Conservation (phyloP, 257 asterid genomes). For the Solanum megistacrolobum region DNA sequence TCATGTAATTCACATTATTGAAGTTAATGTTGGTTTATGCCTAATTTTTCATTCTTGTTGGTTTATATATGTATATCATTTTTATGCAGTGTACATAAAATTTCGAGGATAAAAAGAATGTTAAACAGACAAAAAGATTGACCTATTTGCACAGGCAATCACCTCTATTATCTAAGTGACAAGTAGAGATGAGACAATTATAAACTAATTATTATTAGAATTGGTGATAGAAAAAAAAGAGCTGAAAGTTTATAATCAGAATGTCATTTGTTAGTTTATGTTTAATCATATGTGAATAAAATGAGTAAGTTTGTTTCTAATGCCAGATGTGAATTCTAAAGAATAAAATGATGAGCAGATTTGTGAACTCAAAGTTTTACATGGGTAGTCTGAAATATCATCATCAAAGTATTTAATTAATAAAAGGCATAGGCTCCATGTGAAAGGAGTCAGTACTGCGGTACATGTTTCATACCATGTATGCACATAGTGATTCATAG, state of each 20-base stretch:
- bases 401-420: not conserved
- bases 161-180: not conserved
- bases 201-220: not conserved
- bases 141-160: not conserved
- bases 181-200: not conserved
- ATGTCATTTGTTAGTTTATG: not conserved
- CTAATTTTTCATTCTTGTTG: too few species aligned
- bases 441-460: not conserved
- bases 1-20: not conserved
- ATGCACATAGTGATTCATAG: not conserved
- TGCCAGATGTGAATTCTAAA: not conserved
- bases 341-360: not conserved
- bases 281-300: not conserved
- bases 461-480: not conserved
- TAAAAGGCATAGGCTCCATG: not conserved
- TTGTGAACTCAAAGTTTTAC: not conserved
- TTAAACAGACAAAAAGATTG: not conserved
- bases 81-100: not conserved
- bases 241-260: not conserved
- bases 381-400: not conserved
- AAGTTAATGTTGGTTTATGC: not conserved
- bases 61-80: too few species aligned
- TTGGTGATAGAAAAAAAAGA: too few species aligned
- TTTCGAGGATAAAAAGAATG: not conserved
- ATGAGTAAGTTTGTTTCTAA: not conserved